These are phyloP conservation scores for Coleophoma crateriformis DNA, from an alignment of 2,329 filamentous ascomycete species.

Conservation along the genomic window DNA sequence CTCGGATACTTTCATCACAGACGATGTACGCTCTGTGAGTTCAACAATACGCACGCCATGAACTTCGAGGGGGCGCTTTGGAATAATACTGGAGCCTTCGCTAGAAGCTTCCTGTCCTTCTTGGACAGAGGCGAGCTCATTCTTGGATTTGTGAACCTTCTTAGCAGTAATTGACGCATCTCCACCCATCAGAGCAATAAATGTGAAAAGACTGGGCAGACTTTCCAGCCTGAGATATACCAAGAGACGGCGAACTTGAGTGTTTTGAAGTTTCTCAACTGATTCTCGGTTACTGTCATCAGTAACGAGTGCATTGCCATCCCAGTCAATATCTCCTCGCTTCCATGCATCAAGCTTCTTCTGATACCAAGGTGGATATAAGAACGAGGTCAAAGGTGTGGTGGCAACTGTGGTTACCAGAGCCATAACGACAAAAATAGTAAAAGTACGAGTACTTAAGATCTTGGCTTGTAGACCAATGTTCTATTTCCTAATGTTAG, in stretches of 20 bases:
- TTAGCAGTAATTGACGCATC: slow-evolving; percentile 28
- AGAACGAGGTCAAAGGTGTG: slow-evolving; percentile 64
- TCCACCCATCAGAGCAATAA: slow-evolving; percentile 73
- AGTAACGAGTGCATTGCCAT: slow-evolving; percentile 42
- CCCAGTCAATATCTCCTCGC: slow-evolving; percentile 88
- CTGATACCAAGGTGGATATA: slow-evolving; percentile 77
- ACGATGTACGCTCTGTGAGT: slow-evolving; percentile 86
- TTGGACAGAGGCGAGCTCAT: slow-evolving; percentile 18
- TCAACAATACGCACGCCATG: slow-evolving; percentile 84
- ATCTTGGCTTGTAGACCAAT: slow-evolving; percentile 82
- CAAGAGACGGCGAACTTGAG: slow-evolving; percentile 59
- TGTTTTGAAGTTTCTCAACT: slow-evolving; percentile 42
- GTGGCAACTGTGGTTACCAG: slow-evolving; percentile 80
- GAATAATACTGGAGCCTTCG: slow-evolving; percentile 15
- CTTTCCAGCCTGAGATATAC: slow-evolving; percentile 83
- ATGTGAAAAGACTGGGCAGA: slow-evolving; percentile 73
- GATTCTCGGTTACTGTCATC: slow-evolving; percentile 26
- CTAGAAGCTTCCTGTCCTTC: slow-evolving; percentile 16
- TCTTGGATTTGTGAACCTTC: slow-evolving; percentile 29
- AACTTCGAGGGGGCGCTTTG: slow-evolving; percentile 16
- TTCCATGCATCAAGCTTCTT: slow-evolving; percentile 70
- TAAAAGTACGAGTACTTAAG: slow-evolving; percentile 75
- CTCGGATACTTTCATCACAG: slow-evolving; percentile 90
- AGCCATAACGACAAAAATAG: slow-evolving; percentile 93
- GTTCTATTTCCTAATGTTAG: slow-evolving; percentile 39